Conservation (phyloP, 495 filamentous ascomycete species). For the Podospora comata region DNA sequence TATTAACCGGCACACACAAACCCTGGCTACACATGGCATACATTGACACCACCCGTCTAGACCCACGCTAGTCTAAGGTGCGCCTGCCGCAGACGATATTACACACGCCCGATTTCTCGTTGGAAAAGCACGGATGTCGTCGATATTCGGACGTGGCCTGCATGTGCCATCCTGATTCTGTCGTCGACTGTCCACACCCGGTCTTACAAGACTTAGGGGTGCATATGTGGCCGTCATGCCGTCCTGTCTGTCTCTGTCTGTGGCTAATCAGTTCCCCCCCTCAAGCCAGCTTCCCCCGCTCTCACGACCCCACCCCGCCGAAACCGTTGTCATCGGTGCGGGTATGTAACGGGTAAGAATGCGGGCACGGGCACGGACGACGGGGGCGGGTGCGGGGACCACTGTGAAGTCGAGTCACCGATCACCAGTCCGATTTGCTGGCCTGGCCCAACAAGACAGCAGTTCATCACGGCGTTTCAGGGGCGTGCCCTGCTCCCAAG, state of each 20-base stretch:
- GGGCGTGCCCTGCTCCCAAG: background rate
- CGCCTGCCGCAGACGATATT: constrained; percentile 11
- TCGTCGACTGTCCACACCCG: background rate
- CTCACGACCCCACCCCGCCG: background rate
- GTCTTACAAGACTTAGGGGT: background rate
- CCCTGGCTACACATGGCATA: constrained; percentile 1
- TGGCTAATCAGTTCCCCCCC: background rate
- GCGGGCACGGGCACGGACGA: background rate
- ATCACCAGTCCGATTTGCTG: background rate
- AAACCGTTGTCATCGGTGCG: background rate
- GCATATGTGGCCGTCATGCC: background rate
- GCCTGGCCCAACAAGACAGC: background rate
- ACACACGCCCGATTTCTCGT: constrained; percentile 9
- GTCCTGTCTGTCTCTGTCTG: background rate
- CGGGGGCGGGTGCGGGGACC: background rate
- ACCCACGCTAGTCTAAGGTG: constrained; percentile 16
- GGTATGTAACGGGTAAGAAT: background rate
- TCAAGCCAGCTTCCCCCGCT: background rate
- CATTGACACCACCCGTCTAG: constrained; percentile 17
- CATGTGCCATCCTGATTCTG: background rate
- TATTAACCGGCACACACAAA: constrained; percentile 28
- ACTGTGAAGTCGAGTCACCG: background rate
- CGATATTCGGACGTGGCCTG: background rate
- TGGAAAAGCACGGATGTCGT: background rate
- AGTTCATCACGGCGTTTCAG: background rate